A percentile compares a stretch with the other conserved stretches of the same genome.
phyloP scores from a whole-genome alignment of 2,329 filamentous ascomycete genomes.

The Diaporthe caulivora region DNA sequence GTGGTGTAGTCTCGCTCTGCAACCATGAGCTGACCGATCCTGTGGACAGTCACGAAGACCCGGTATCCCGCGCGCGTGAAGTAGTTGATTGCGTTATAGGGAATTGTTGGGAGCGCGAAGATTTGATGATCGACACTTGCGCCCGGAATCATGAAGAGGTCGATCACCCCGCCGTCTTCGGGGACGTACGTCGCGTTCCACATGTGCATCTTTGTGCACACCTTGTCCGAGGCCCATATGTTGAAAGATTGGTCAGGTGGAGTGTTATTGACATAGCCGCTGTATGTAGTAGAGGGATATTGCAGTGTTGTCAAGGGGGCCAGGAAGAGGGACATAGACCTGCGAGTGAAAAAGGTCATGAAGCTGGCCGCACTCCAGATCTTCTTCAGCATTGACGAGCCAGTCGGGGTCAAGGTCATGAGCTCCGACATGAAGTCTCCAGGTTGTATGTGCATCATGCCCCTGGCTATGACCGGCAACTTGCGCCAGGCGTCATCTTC shows the following conservation, averaged over 20 bases:
- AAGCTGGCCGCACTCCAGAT: slow-evolving; percentile 62
- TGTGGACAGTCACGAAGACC: slow-evolving; percentile 69
- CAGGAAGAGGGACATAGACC: slow-evolving; percentile 65
- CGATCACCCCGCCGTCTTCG: slow-evolving; percentile 53
- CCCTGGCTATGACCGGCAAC: slow-evolving; percentile 65
- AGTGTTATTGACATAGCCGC: slow-evolving; percentile 66
- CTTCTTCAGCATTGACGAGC: slow-evolving; percentile 59
- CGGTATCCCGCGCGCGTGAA: slow-evolving; percentile 71
- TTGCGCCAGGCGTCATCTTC: slow-evolving; percentile 55
- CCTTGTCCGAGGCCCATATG: slow-evolving; percentile 65
- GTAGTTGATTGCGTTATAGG: slow-evolving; percentile 73
- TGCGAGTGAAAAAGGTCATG: slow-evolving; percentile 67
- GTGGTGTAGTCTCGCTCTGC: slow-evolving; percentile 68
- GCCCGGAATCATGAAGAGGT: slow-evolving; percentile 72
- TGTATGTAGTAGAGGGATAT: slow-evolving; percentile 62
- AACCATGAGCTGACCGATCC: slow-evolving; percentile 66
- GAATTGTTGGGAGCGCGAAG: slow-evolving; percentile 72
- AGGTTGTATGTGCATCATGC: slow-evolving; percentile 68
- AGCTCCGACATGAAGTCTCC: slow-evolving; percentile 68
- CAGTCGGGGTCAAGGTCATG: slow-evolving; percentile 64
- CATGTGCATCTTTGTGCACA: slow-evolving; percentile 65
- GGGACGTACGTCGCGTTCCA: slow-evolving; percentile 64
- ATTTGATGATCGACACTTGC: slow-evolving; percentile 74
- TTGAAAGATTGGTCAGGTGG: slow-evolving; percentile 54
- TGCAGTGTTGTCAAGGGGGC: slow-evolving; percentile 68